phyloP scores from a whole-genome alignment of 768 basidiomycete genomes.

The Suillus subalutaceus region DNA sequence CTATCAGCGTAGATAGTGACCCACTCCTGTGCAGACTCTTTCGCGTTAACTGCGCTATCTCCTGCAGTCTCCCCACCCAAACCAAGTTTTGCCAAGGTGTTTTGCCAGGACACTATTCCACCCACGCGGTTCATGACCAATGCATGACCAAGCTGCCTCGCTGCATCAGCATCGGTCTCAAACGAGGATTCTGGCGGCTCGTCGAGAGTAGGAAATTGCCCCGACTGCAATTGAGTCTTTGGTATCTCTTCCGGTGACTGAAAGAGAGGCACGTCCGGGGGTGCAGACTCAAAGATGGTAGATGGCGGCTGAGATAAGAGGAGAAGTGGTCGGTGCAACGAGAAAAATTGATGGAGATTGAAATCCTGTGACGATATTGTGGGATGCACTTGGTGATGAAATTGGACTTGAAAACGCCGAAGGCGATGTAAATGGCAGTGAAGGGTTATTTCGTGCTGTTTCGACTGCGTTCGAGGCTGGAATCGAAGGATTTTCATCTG shows the following conservation, averaged over 20 bases:
- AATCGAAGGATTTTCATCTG: constrained; percentile 32
- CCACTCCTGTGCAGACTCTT: constrained; percentile 61
- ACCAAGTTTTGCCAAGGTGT: constrained; percentile 65
- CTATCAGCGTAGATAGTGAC: constrained; percentile 76
- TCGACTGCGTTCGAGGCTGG: constrained; percentile 17
- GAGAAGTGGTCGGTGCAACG: constrained; percentile 77
- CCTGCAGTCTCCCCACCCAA: constrained; percentile 54
- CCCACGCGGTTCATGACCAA: constrained; percentile 69
- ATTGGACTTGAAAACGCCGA: constrained; percentile 11
- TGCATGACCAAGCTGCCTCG: constrained; percentile 76
- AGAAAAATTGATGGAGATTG: constrained; percentile 84
- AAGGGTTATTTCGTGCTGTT: constrained; percentile 21
- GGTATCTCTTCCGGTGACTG: constrained; percentile 22
- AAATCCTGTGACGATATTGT: constrained; percentile 66
- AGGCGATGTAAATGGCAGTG: constrained; percentile 20
- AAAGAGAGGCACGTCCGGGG: constrained; percentile 23
- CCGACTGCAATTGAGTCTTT: constrained; percentile 29
- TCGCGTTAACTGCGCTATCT: constrained; percentile 52
- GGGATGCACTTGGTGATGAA: constrained; percentile 47
- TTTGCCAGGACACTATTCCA: constrained; percentile 68
- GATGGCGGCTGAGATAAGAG: constrained; percentile 64
- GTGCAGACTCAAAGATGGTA: constrained; percentile 49
- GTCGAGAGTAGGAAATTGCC: constrained; percentile 36
- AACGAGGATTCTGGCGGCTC: constrained; percentile 52
- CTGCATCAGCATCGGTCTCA: constrained; percentile 80